Evolutionary conservation across 495 filamentous ascomycete genomes (phyloP).

Genomic region (Articulospora tetracladia): DNA sequence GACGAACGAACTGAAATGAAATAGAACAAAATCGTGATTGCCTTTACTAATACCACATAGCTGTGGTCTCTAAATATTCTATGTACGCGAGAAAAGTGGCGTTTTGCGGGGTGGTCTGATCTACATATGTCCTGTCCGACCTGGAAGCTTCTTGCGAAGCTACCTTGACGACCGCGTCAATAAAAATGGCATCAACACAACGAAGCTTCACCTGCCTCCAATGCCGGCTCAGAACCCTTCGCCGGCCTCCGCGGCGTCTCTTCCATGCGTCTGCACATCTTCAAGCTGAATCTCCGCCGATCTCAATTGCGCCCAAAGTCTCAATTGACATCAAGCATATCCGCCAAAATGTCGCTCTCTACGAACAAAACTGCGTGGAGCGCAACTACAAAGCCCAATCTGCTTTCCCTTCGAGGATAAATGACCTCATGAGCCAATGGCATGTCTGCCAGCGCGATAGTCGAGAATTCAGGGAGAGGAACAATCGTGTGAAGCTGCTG

Average conservation of each 20-base stretch:
- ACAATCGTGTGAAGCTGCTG: conserved; percentile 49
- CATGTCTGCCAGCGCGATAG: conserved; percentile 48
- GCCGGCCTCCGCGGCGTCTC: conserved; percentile 12
- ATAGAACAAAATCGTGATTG: too few species aligned
- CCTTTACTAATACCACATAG: too few species aligned
- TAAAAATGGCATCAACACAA: conserved; percentile 25
- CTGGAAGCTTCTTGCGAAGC: background rate
- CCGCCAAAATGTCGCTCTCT: conserved; percentile 71
- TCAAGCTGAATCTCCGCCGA: conserved; percentile 31
- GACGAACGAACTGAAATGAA: too few species aligned
- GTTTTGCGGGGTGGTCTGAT: background rate
- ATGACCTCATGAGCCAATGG: conserved; percentile 58
- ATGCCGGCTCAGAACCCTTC: conserved; percentile 24
- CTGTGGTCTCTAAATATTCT: too few species aligned
- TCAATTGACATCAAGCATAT: conserved; percentile 83
- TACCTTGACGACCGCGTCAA: background rate
- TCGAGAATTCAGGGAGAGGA: conserved; percentile 52
- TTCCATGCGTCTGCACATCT: conserved; percentile 16
- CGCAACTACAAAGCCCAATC: conserved; percentile 76
- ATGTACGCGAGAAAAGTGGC: too few species aligned
- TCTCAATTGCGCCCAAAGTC: conserved; percentile 76
- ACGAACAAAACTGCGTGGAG: conserved; percentile 76
- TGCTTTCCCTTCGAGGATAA: conserved; percentile 63
- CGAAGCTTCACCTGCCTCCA: conserved; percentile 27
- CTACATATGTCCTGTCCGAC: background rate